These are phyloP conservation scores for Pythium diclinum DNA, from an alignment of 352 stramenopile genomes.

Conservation along the genomic window DNA sequence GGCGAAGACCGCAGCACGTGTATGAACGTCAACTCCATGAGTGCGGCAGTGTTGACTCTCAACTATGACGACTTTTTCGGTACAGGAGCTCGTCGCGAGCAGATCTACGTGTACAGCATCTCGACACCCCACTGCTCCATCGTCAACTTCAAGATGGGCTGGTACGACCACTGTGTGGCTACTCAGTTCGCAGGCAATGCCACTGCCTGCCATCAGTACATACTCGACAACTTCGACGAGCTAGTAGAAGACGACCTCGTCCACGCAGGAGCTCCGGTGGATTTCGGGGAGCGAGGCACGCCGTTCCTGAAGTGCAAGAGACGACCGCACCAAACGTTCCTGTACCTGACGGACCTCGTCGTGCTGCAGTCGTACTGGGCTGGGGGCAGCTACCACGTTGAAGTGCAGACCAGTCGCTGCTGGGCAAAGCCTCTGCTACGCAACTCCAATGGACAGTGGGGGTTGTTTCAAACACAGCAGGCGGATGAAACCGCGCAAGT, in stretches of 20 bases:
- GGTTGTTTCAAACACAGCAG: constrained; percentile 8
- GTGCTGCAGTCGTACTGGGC: constrained; percentile 24
- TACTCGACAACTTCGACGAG: constrained; percentile 28
- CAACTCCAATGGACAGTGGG: constrained; percentile 4
- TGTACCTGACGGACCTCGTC: constrained; percentile 26
- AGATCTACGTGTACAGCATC: constrained; percentile 36
- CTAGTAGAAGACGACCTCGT: constrained; percentile 6
- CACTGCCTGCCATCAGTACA: constrained; percentile 17
- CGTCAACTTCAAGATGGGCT: constrained; percentile 22
- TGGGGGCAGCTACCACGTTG: constrained; percentile 21
- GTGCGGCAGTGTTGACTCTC: constrained; percentile 23
- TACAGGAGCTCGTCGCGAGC: constrained; percentile 22
- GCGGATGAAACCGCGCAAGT: constrained; percentile 3
- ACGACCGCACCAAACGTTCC: constrained; percentile 9
- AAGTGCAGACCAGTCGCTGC: constrained; percentile 23
- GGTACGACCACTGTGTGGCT: constrained; percentile 11
- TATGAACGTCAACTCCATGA: constrained; percentile 35
- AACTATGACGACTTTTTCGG: constrained; percentile 39
- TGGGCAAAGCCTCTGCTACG: constrained; percentile 6
- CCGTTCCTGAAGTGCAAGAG: constrained; percentile 24
- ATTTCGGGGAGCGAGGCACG: constrained; percentile 17
- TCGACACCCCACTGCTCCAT: constrained; percentile 27
- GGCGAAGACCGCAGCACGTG: constrained; percentile 33
- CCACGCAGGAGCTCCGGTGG: constrained; percentile 6
- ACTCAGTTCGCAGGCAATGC: constrained; percentile 7